A percentile compares a stretch with the other conserved stretches of the same genome.
These are phyloP conservation scores for Effrenium voratum DNA, from an alignment of 73 alveolate species.

Conservation along the genomic window DNA sequence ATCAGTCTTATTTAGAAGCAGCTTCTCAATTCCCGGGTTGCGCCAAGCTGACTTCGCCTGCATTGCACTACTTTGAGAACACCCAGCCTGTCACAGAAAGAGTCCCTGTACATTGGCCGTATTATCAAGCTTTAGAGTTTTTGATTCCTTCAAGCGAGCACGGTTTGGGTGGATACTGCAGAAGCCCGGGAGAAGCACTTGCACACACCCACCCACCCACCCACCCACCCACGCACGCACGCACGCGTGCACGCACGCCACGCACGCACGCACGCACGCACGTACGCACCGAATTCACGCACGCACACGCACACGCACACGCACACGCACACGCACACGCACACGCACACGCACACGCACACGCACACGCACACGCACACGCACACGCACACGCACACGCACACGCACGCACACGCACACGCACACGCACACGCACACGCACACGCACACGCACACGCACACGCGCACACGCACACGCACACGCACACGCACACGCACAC, in stretches of 20 bases:
- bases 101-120: no score
- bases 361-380: not conserved
- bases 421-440: not conserved
- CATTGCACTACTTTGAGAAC: no score
- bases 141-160: not conserved
- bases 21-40: no score
- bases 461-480: slow-evolving; percentile 6
- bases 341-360: not conserved
- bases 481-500: not conserved
- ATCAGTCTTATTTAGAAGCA: no score
- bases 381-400: not conserved
- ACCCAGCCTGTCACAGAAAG: no score
- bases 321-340: not conserved
- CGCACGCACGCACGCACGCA: not conserved
- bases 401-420: not conserved
- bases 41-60: no score
- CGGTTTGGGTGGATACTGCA: not conserved
- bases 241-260: not conserved
- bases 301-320: not conserved
- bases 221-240: not conserved
- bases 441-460: not conserved
- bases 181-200: not conserved
- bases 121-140: not conserved
- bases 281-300: not conserved
- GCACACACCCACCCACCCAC: not conserved